Conservation (phyloP, 2,329 filamentous ascomycete genomes). For the Sporothrix luriei region DNA sequence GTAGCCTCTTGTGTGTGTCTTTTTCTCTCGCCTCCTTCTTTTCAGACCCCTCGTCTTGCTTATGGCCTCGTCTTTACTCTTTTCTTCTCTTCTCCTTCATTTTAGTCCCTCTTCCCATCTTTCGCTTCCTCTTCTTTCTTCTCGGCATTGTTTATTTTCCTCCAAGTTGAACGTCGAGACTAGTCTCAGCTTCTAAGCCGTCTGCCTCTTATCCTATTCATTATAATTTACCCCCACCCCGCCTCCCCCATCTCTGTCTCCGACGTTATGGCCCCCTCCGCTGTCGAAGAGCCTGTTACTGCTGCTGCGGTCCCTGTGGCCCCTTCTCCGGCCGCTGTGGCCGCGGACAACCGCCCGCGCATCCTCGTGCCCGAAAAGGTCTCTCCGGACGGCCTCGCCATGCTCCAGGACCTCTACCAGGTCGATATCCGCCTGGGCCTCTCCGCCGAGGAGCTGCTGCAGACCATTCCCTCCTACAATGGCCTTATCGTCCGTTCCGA, state of each 20-base stretch:
- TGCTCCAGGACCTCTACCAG: conserved; percentile 67
- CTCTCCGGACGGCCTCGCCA: conserved; percentile 72
- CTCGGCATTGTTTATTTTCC: neutral
- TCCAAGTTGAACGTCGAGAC: conserved; percentile 25
- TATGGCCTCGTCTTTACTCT: neutral
- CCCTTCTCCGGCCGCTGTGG: neutral
- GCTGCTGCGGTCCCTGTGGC: conserved; percentile 27
- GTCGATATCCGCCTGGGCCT: conserved; percentile 69
- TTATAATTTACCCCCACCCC: neutral
- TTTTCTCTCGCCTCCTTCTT: conserved; percentile 1
- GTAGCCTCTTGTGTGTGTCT: conserved; percentile 9
- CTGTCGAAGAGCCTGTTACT: conserved; percentile 35
- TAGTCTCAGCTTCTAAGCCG: neutral
- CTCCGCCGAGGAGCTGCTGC: conserved; percentile 60
- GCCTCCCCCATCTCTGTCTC: neutral
- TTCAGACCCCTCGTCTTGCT: conserved; percentile 2
- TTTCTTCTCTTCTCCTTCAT: neutral
- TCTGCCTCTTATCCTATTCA: neutral
- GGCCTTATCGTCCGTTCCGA: conserved; percentile 79
- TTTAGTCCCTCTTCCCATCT: neutral
- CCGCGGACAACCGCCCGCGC: conserved; percentile 40
- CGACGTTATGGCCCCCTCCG: conserved; percentile 39
- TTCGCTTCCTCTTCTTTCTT: neutral
- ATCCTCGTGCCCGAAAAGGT: conserved; percentile 80
- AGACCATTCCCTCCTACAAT: conserved; percentile 71